Conservation (phyloP, 148 eudicot genomes). For the Persicaria tinctoria region DNA sequence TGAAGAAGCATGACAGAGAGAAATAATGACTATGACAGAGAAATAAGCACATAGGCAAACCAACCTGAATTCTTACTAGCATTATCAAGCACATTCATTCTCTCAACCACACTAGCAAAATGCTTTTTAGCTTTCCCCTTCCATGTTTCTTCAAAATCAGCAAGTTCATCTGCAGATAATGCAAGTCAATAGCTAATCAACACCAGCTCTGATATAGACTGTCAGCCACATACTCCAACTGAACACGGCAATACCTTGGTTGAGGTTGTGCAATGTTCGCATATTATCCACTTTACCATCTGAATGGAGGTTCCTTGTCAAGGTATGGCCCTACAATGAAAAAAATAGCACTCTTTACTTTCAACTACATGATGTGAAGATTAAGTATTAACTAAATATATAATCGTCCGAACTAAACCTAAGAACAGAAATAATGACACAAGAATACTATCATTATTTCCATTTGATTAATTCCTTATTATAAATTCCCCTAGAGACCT, state of each 20-base stretch:
- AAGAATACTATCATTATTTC: not conserved
- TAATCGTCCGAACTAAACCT: not conserved
- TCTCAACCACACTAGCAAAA: conserved; percentile 4
- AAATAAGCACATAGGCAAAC: not conserved
- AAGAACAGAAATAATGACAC: not conserved
- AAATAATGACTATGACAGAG: not conserved
- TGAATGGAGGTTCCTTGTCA: conserved; percentile 70
- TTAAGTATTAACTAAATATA: not conserved
- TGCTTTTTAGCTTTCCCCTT: conserved; percentile 10
- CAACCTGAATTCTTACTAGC: not conserved
- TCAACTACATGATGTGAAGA: not conserved
- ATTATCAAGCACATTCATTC: not conserved
- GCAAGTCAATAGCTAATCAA: not conserved
- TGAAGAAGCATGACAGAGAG: not conserved
- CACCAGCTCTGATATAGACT: not conserved
- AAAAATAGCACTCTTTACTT: not conserved
- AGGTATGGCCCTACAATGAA: conserved; percentile 60
- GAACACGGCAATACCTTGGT: conserved; percentile 42
- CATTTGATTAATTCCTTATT: conserved; percentile 44
- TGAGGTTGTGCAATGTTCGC: conserved; percentile 75
- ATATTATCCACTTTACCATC: conserved; percentile 77
- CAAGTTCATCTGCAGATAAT: conserved; percentile 4
- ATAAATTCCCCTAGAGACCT: conserved; percentile 63
- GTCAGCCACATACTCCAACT: not conserved
- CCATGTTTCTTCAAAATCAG: conserved; percentile 12